Base-by-base conservation (phyloP, 441 rosid genomes). In the Bruguiera hainesii region DNA sequence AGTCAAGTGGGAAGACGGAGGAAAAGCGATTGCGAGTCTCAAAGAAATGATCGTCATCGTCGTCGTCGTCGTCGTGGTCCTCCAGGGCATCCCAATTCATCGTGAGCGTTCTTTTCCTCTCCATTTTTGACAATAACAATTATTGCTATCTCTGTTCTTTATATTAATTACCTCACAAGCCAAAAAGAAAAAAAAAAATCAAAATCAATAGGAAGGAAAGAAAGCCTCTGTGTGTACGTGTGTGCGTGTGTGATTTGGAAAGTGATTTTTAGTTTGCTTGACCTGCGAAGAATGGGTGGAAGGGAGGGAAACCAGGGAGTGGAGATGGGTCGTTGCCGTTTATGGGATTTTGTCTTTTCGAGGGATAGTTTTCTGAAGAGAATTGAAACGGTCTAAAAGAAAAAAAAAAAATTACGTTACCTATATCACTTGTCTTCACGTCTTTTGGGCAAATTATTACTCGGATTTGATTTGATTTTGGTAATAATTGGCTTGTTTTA, bases 71-170 rank as follows among this genome's bases (percentile, higher is more conserved):
- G 66, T 85, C 89, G 7, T 75, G 21, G 28, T 76, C 79, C 16
- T 75, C 84, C 10, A 89, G 78, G 9, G 84, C 88, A 16, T 79
- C 89, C 89, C 90, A 93, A 71, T 84, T 77, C 97, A 93, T 81
- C 6, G 90, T 83, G 74, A 93, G 71, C 10, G 88, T 93, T 33
- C 72, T 83, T 75, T 69, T 82, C 31, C 83, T 74, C 52, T 78
- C 81, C 71, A 80, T 80, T 25, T 42, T 64, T 63, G 48, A 6
- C 15, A 65, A 56, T 5, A 31, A 31, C 33, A 1, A 31, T 31
- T 6, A 6, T 31, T 31, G 33, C 33, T 31, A 31, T 31, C 5
- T 31, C 6, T 31, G 31, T 30, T 30, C 31, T 30, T 5, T 30
- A 30, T 5, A 0, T 30, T 30, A 30, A 0, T 30, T 30, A 30